phyloP scores from a whole-genome alignment of 2,329 filamentous ascomycete genomes.

The Ophiostoma novo-ulmi region DNA sequence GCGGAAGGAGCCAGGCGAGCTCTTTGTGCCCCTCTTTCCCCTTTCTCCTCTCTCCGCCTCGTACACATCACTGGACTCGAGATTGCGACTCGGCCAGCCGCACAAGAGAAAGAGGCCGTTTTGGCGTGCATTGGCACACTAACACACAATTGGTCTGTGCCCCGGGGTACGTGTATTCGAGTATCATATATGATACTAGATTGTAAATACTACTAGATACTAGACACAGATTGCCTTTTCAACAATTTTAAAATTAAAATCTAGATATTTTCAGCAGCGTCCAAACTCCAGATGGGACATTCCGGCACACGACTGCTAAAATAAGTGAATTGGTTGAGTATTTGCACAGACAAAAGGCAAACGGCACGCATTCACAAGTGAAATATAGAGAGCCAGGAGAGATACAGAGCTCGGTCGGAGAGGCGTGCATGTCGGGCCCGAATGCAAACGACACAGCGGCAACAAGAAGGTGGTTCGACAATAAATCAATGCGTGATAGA shows the following conservation, averaged over 20 bases:
- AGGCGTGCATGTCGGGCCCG: neutral
- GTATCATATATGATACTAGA: too few species aligned
- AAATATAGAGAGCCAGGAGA: neutral
- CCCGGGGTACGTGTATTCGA: neutral
- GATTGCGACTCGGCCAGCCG: neutral
- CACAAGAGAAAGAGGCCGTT: neutral
- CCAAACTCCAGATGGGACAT: neutral
- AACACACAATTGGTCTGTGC: neutral
- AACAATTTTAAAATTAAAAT: too few species aligned
- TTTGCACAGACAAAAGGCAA: too few species aligned
- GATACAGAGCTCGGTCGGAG: neutral
- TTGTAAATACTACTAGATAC: too few species aligned
- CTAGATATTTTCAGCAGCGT: too few species aligned
- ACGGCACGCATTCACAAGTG: neutral
- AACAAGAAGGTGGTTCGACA: neutral
- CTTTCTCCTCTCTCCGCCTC: neutral
- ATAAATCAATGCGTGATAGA: neutral
- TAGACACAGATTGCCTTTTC: too few species aligned
- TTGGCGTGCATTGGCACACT: neutral
- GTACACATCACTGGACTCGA: neutral
- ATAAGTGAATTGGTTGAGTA: too few species aligned
- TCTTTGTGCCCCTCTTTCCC: neutral
- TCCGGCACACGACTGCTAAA: neutral
- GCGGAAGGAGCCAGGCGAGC: neutral
- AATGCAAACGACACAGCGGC: neutral